Evolutionary conservation across 1,284 basidiomycete genomes (phyloP), one percentile per base, ranked within the genome.

Genomic region (Ustilago nuda): DNA sequence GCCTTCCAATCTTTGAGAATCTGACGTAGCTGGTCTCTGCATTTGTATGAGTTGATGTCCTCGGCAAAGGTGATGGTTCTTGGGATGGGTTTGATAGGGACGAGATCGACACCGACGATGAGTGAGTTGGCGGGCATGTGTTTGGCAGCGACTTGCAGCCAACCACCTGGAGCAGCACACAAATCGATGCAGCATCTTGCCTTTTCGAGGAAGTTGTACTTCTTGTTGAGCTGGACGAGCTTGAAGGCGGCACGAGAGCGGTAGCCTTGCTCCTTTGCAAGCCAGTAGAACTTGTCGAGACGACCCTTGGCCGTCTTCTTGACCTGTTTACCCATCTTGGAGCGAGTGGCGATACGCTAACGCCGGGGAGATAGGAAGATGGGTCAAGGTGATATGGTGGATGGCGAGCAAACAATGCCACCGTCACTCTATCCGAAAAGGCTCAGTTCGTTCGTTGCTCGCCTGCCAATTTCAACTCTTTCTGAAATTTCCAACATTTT

Each of bases 181-280:
- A 99, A 89, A 90, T 99, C 97, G 86, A 99, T 97, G 65, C 92
- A 94, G 87, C 96, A 98, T 90, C 92, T 90, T 36, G 97, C 92
- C 56, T 90, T 89, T 84, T 96, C 94, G 46, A 99, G 90, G 84
- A 99, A 93, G 45, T 92, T 91, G 88, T 93, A 99, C 88, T 98
- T 98, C 86, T 98, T 96, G 89, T 99, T 99, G 78, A 99, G 89
- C 87, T 99, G 97, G 66, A 99, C 95, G 67, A 99, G 91, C 88
- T 99, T 99, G 92, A 99, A 99, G 4, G 97, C 97, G 27, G 97
- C 98, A 90, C 97, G 96, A 79, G 97, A 97, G 75, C 97, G 93
- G 87, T 96, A 99, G 71, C 97, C 97, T 89, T 99, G 97, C 88
- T 99, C 96, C 80, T 89, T 90, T 60, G 88, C 88, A 58, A 89